Evolutionary conservation across 2,329 filamentous ascomycete species (phyloP).

Genomic region (Parastagonospora nodorum): DNA sequence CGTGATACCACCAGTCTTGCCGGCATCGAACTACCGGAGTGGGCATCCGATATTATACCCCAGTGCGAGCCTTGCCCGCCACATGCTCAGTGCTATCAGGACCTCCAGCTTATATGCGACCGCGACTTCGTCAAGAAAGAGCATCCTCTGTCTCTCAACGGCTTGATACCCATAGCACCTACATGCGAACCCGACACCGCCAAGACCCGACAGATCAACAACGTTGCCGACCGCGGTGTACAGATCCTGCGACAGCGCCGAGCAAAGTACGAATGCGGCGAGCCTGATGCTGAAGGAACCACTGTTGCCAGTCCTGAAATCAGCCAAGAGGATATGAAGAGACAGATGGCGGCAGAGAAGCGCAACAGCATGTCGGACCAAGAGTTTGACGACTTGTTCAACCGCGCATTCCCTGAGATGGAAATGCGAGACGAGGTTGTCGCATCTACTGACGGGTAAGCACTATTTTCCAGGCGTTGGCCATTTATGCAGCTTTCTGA

Average conservation of each 20-base stretch:
- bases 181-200: conserved; percentile 95
- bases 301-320: conserved; percentile 68
- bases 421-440: conserved; percentile 65
- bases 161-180: conserved; percentile 81
- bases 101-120: conserved; percentile 80
- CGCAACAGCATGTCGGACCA: conserved; percentile 82
- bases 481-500: conserved; percentile 35
- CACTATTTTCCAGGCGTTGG: conserved; percentile 20
- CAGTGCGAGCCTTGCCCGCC: conserved; percentile 87
- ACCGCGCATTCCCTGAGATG: conserved; percentile 74
- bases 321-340: conserved; percentile 72
- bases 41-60: conserved; percentile 72
- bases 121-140: conserved; percentile 82
- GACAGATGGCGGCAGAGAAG: conserved; percentile 73
- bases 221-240: conserved; percentile 84
- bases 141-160: conserved; percentile 82
- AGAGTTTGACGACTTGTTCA: conserved; percentile 91
- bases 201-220: conserved; percentile 83
- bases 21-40: conserved; percentile 72
- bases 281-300: conserved; percentile 67
- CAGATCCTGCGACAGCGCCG: conserved; percentile 84
- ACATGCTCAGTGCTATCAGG: conserved; percentile 85
- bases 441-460: conserved; percentile 64
- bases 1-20: conserved; percentile 62
- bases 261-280: conserved; percentile 89